Percentiles rank a stretch among this genome's conserved stretches.
Evolutionary conservation across 192 early-diverging fungal species (phyloP).

Genomic region (Rhizoclosmatium globosum): DNA sequence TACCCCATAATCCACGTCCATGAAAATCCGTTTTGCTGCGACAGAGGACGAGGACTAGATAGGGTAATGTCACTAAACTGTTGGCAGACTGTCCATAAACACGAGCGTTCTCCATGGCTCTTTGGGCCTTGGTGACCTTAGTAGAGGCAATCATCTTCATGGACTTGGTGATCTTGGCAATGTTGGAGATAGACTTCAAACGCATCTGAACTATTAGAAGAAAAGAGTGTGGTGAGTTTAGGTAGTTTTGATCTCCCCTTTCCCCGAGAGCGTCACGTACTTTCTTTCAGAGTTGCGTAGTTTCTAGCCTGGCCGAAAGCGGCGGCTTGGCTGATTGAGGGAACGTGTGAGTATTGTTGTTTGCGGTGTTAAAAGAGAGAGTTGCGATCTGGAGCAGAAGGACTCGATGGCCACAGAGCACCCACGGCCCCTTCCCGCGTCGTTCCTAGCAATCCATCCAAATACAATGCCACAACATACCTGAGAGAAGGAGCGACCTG

Average conservation of each 20-base stretch:
- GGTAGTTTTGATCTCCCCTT: not conserved
- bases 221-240: not conserved
- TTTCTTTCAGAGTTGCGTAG: constrained; percentile 42
- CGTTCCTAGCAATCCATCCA: not conserved
- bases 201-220: constrained; percentile 57
- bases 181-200: constrained; percentile 96
- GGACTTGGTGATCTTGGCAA: constrained; percentile 99
- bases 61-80: constrained; percentile 55
- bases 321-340: not conserved
- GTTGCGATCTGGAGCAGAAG: not conserved
- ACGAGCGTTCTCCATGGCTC: constrained; percentile 87
- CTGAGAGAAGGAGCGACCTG: constrained; percentile 6
- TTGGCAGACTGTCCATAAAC: constrained; percentile 70
- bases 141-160: constrained; percentile 99
- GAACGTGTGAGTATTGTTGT: not conserved
- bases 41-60: too few relatives aligned
- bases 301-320: constrained; percentile 25
- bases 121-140: constrained; percentile 92
- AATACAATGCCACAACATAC: not conserved
- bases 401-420: not conserved
- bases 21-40: too few relatives aligned
- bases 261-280: constrained; percentile 7
- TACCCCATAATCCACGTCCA: too few relatives aligned
- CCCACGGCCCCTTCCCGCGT: not conserved
- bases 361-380: not conserved